Evolutionary conservation across 768 basidiomycete species (phyloP).

Genomic region (Mycena galericulata): DNA sequence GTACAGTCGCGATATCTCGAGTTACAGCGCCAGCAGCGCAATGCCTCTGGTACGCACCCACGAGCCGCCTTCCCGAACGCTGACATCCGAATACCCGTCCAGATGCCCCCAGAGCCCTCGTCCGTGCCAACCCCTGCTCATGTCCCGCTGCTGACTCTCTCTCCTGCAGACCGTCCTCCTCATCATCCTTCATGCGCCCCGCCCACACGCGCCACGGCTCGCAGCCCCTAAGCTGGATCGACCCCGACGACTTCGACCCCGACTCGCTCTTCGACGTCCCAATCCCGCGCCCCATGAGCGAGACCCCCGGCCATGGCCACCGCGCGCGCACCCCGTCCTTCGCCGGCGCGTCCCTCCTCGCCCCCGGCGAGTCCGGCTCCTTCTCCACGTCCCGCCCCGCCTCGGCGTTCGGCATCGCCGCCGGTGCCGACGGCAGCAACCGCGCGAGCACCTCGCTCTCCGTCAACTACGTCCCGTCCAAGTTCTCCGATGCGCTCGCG

Average conservation of each 20-base stretch:
- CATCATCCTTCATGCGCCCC: slow-evolving; percentile 7
- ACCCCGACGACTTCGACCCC: slow-evolving; percentile 28
- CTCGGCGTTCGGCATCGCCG: neutral
- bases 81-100: neutral
- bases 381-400: neutral
- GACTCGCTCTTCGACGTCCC: slow-evolving; percentile 9
- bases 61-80: neutral
- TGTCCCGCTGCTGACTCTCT: neutral
- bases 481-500: slow-evolving; percentile 18
- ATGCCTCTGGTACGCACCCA: slow-evolving; percentile 30
- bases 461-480: slow-evolving; percentile 25
- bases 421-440: neutral
- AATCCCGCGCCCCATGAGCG: slow-evolving; percentile 11
- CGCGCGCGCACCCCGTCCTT: slow-evolving; percentile 5
- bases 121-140: neutral
- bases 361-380: neutral
- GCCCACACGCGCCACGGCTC: slow-evolving; percentile 5
- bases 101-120: slow-evolving; percentile 16
- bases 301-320: neutral
- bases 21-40: slow-evolving; percentile 9
- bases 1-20: slow-evolving; percentile 15
- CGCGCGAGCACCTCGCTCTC: slow-evolving; percentile 19
- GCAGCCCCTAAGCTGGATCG: slow-evolving; percentile 22
- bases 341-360: neutral
- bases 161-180: slow-evolving; percentile 1